Conservation (phyloP, 441 rosid genomes). For the Mallotus repandus region DNA sequence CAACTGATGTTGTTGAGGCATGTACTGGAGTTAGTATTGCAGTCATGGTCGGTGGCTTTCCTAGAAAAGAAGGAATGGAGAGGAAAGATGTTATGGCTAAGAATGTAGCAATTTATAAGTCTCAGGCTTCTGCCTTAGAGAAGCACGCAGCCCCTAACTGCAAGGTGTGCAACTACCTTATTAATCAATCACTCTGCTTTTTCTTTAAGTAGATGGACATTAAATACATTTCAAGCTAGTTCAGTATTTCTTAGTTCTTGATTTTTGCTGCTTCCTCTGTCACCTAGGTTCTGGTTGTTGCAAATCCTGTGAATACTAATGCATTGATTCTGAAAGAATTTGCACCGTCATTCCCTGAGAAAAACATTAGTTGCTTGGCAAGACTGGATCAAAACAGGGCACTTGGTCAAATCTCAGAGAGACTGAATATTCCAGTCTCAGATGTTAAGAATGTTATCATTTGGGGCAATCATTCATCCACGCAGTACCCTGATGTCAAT, state of each 20-base stretch:
- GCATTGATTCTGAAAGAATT: slow-evolving; percentile 93
- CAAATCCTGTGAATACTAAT: slow-evolving; percentile 88
- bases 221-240: not conserved
- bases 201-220: too few species aligned
- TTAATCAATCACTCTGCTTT: too few species aligned
- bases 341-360: slow-evolving; percentile 81
- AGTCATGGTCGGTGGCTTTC: slow-evolving; percentile 97
- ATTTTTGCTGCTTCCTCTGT: not conserved
- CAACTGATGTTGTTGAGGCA: slow-evolving; percentile 92
- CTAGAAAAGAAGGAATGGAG: slow-evolving; percentile 97
- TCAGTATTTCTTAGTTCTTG: not conserved
- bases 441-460: slow-evolving; percentile 85
- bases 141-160: slow-evolving; percentile 87
- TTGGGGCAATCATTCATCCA: slow-evolving; percentile 92
- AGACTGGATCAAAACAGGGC: slow-evolving; percentile 92
- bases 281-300: slow-evolving; percentile 78
- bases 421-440: slow-evolving; percentile 60
- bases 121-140: slow-evolving; percentile 92
- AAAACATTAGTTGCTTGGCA: slow-evolving; percentile 80
- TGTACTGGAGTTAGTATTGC: slow-evolving; percentile 91
- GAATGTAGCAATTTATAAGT: slow-evolving; percentile 89
- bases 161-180: slow-evolving; percentile 51
- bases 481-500: slow-evolving; percentile 88
- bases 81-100: slow-evolving; percentile 95
- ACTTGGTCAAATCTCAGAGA: slow-evolving; percentile 78